Percentiles rank a stretch among this genome's conserved stretches.
phyloP scores from a whole-genome alignment of 2,329 filamentous ascomycete genomes.

The Neofusicoccum kwambonambiense region DNA sequence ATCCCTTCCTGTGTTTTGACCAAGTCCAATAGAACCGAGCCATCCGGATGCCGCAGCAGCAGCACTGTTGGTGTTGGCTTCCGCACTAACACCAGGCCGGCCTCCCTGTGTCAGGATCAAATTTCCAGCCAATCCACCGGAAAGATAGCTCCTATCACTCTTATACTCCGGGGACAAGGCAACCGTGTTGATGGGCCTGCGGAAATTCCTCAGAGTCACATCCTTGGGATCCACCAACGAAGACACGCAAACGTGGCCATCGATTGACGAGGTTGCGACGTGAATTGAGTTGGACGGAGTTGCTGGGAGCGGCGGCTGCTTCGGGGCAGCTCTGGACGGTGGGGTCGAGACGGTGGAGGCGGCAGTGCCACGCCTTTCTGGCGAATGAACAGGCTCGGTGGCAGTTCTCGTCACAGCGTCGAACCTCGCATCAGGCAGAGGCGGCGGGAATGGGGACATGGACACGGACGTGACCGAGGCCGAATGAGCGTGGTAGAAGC shows the following conservation, averaged over 20 bases:
- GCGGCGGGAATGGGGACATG: constrained; percentile 79
- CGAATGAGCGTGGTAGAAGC: constrained; percentile 88
- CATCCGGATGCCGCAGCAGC: constrained; percentile 83
- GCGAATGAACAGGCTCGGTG: constrained; percentile 37
- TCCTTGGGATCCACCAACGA: constrained; percentile 86
- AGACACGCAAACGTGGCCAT: constrained; percentile 91
- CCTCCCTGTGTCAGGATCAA: constrained; percentile 84
- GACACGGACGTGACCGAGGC: constrained; percentile 89
- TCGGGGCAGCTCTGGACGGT: constrained; percentile 50
- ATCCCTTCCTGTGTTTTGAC: constrained; percentile 76
- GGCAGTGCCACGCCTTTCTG: constrained; percentile 36
- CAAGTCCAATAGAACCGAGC: constrained; percentile 84
- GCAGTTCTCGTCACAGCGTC: constrained; percentile 21
- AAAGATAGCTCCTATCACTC: constrained; percentile 83
- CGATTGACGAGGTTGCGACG: constrained; percentile 89
- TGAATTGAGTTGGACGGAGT: constrained; percentile 88
- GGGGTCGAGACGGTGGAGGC: constrained; percentile 36
- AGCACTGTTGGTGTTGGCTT: constrained; percentile 84
- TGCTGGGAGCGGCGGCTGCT: constrained; percentile 65
- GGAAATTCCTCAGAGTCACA: constrained; percentile 89
- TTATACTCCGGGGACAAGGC: constrained; percentile 95
- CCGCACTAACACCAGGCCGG: constrained; percentile 71
- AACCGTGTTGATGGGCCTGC: constrained; percentile 85
- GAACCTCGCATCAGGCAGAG: constrained; percentile 42
- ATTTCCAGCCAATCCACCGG: constrained; percentile 83